Conservation (phyloP, 345 rosid genomes). For the Salix exigua region DNA sequence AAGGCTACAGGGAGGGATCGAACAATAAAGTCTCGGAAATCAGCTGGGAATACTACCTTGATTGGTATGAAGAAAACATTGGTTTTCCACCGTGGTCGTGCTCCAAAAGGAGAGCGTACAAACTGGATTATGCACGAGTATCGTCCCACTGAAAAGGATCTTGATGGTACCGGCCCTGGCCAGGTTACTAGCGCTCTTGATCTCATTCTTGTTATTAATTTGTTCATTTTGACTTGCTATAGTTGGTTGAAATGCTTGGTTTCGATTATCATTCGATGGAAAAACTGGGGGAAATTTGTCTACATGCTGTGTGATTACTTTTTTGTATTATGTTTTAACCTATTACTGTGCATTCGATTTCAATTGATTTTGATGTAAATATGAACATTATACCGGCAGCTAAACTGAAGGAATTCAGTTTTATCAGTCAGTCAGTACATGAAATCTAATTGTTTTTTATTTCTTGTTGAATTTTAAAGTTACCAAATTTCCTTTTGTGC, state of each 20-base stretch:
- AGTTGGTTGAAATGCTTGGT: background rate
- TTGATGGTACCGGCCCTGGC: slow-evolving; percentile 75
- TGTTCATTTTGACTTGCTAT: background rate
- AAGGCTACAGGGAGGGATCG: slow-evolving; percentile 94
- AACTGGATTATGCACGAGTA: slow-evolving; percentile 96
- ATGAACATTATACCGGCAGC: background rate
- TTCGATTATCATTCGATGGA: background rate
- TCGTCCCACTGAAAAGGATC: slow-evolving; percentile 65
- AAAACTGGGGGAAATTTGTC: background rate
- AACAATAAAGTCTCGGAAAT: slow-evolving; percentile 60
- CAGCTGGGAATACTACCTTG: slow-evolving; percentile 9
- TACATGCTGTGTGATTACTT: background rate
- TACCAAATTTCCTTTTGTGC: background rate
- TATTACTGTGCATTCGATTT: background rate
- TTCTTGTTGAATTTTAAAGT: background rate
- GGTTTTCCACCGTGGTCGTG: slow-evolving; percentile 89
- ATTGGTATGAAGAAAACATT: slow-evolving; percentile 97
- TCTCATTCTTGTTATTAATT: background rate
- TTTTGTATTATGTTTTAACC: background rate
- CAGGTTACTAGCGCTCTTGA: slow-evolving; percentile 43
- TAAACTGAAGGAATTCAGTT: background rate
- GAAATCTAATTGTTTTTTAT: background rate
- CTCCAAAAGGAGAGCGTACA: slow-evolving; percentile 84
- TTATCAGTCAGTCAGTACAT: background rate
- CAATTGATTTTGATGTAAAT: background rate